Evolutionary conservation across 2,329 filamentous ascomycete species (phyloP), one percentile per base, ranked within the genome.

Genomic region (Knufia fluminis): DNA sequence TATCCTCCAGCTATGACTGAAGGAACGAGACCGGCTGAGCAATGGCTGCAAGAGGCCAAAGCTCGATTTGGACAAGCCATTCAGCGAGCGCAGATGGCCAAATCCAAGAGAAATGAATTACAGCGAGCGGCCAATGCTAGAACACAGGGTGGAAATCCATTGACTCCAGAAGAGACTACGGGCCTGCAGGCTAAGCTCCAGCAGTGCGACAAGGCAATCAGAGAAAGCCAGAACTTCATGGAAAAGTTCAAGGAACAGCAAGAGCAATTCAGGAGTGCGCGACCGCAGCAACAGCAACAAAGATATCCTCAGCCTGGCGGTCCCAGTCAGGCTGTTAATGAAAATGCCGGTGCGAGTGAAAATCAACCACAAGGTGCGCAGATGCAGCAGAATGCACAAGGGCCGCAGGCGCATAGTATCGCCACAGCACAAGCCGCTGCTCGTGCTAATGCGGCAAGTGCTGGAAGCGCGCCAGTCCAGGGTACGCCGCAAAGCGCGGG

Each of bases 211-310:
- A 55, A 59, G 48, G 54, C 54, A 3, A 50, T 60, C 16, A 50
- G 46, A 24, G 70, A 73, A 53, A 68, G 68, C n/a, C 67, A 63
- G 39, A 68, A 69, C 10, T 73, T 72, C 51, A 57, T 73, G 52
- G 65, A 61, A 33, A 72, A 72, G 50, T 73, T 73, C 61, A 70
- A 68, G 47, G 67, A 71, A 36, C 71, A 73, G 52, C 71, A 73
- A 54, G 68, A 72, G 47, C 62, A 57, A 36, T 71, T 72, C 56
- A 69, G 54, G 64, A 49, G 55, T 59, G 48, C 64, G 17, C 53
- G 59, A 41, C 54, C 51, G 28, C 59, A 57, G 36, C 53, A 60
- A 53, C 55, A 36, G 38, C 38, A 17, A 17, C 38, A 40, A 22
- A 17, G n/a, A 19, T 22, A 20, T 17, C 17, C 38, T 19, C 44